A percentile compares a stretch with the other conserved stretches of the same genome.
These are phyloP conservation scores for Trichophyton equinum DNA, from an alignment of 2,329 filamentous ascomycete species.

Conservation along the genomic window DNA sequence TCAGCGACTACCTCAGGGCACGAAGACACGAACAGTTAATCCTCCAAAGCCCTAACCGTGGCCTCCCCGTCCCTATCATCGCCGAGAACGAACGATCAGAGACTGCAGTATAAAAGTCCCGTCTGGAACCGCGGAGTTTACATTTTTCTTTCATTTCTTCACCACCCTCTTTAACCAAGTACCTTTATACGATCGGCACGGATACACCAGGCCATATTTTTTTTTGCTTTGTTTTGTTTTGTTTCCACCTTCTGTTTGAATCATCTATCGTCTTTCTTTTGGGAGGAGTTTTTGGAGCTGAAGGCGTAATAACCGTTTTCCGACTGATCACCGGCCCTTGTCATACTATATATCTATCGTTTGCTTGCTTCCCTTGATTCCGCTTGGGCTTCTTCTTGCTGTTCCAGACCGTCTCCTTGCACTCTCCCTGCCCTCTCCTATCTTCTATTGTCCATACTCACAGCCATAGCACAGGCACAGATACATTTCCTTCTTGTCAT, in stretches of 20 bases:
- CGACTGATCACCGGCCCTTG: background rate
- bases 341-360: background rate
- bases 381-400: background rate
- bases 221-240: background rate
- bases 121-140: background rate
- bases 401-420: background rate
- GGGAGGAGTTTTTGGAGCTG: background rate
- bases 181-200: background rate
- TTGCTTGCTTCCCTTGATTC: background rate
- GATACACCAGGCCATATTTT: background rate
- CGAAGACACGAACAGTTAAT: conserved; percentile 87
- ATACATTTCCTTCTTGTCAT: background rate
- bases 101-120: conserved; percentile 48
- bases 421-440: background rate
- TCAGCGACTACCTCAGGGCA: conserved; percentile 79
- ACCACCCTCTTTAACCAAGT: background rate
- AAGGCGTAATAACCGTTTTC: background rate
- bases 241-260: background rate
- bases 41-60: conserved; percentile 80
- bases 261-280: background rate
- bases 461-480: background rate
- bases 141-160: background rate
- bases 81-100: conserved; percentile 73
- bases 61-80: conserved; percentile 71
- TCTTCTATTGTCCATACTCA: background rate